phyloP scores from a whole-genome alignment of 2,329 filamentous ascomycete genomes.

The Kalmusia sp. region DNA sequence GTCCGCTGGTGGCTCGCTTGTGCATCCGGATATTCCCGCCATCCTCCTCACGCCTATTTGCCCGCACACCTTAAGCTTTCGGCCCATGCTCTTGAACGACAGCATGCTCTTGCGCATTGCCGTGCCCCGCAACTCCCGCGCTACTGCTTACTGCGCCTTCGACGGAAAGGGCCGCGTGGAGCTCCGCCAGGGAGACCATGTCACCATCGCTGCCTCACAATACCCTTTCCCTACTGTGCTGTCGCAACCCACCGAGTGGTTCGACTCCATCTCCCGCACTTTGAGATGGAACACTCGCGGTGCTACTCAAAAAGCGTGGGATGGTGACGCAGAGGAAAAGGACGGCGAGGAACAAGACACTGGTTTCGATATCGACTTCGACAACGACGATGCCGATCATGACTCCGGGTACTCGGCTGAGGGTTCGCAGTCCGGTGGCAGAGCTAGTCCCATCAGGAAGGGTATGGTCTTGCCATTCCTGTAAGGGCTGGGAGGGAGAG shows the following conservation, averaged over 20 bases:
- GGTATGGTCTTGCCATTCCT: slow-evolving; percentile 43
- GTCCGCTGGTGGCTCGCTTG: slow-evolving; percentile 91
- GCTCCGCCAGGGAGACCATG: slow-evolving; percentile 89
- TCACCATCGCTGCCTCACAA: slow-evolving; percentile 93
- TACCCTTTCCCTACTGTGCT: slow-evolving; percentile 98
- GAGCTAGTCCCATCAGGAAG: slow-evolving; percentile 43
- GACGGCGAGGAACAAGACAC: slow-evolving; percentile 58
- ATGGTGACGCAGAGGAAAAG: slow-evolving; percentile 54
- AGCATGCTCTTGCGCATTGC: slow-evolving; percentile 90
- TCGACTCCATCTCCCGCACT: slow-evolving; percentile 90
- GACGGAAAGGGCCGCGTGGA: slow-evolving; percentile 97
- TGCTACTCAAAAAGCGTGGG: slow-evolving; percentile 88
- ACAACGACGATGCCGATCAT: slow-evolving; percentile 66
- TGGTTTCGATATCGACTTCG: slow-evolving; percentile 95
- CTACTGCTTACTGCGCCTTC: slow-evolving; percentile 95
- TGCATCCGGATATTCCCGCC: slow-evolving; percentile 95
- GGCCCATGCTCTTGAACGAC: slow-evolving; percentile 96
- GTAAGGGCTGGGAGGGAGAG: slow-evolving; percentile 15
- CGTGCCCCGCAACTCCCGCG: slow-evolving; percentile 82
- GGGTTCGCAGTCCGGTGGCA: slow-evolving; percentile 42
- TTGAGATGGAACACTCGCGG: slow-evolving; percentile 94
- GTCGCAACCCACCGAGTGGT: slow-evolving; percentile 90
- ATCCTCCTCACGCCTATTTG: slow-evolving; percentile 98
- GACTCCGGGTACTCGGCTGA: slow-evolving; percentile 51
- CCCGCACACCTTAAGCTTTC: slow-evolving; percentile 94